Evolutionary conservation across 768 basidiomycete species (phyloP).

Genomic region (Trametes coccinea): DNA sequence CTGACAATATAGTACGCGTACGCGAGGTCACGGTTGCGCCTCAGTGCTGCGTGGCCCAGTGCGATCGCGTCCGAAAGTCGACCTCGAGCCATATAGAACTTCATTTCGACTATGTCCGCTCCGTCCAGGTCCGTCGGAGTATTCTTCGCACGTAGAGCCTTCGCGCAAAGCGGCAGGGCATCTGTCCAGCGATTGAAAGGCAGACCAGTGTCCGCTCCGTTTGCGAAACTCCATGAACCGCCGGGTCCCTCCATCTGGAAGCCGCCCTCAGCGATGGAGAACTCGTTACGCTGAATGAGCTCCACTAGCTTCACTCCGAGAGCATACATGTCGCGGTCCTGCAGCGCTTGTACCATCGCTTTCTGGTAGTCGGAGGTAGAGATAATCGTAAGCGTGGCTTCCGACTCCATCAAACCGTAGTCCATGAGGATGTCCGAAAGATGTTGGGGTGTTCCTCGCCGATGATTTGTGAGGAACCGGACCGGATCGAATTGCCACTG

Average conservation of each 20-base stretch:
- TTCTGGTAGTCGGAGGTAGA: slow-evolving; percentile 45
- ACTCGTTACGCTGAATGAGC: slow-evolving; percentile 55
- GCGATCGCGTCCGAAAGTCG: slow-evolving; percentile 48
- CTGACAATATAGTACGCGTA: slow-evolving; percentile 65
- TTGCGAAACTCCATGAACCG: slow-evolving; percentile 35
- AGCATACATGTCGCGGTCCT: slow-evolving; percentile 47
- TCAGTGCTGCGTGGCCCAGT: slow-evolving; percentile 45
- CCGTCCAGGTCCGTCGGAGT: slow-evolving; percentile 44
- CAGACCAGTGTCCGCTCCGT: slow-evolving; percentile 41
- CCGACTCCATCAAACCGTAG: slow-evolving; percentile 51
- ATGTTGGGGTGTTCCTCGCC: slow-evolving; percentile 44
- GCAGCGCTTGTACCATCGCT: slow-evolving; percentile 50
- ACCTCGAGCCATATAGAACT: slow-evolving; percentile 49
- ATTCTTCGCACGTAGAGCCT: slow-evolving; percentile 41
- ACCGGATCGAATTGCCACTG: slow-evolving; percentile 46
- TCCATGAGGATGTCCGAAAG: slow-evolving; percentile 46
- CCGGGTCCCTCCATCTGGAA: slow-evolving; percentile 46
- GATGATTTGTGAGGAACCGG: slow-evolving; percentile 40
- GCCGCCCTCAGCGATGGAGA: slow-evolving; percentile 52
- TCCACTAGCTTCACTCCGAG: slow-evolving; percentile 49
- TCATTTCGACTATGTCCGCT: slow-evolving; percentile 66
- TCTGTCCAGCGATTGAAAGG: slow-evolving; percentile 49
- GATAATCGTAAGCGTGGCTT: slow-evolving; percentile 45
- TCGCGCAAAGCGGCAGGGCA: slow-evolving; percentile 56
- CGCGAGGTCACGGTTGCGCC: slow-evolving; percentile 54